These are phyloP conservation scores for Phytophthora sansomeana DNA, from an alignment of 352 stramenopile genomes.

Conservation along the genomic window DNA sequence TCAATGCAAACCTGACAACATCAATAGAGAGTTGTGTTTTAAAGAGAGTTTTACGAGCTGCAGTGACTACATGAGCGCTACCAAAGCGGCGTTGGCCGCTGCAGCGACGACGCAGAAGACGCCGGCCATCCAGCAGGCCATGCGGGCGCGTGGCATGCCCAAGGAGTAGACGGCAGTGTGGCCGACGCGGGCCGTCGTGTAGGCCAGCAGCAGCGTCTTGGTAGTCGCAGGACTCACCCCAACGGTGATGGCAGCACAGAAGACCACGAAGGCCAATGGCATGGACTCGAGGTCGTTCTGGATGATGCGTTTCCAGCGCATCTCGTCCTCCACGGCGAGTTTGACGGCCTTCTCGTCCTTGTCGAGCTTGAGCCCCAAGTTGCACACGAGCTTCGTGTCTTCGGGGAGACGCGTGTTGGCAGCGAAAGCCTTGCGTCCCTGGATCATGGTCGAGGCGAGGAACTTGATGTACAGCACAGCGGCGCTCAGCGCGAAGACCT, in stretches of 20 bases:
- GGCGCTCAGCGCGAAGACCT: slow-evolving; percentile 50
- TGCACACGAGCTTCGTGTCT: slow-evolving; percentile 47
- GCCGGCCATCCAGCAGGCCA: slow-evolving; percentile 41
- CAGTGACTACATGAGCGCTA: slow-evolving; percentile 24
- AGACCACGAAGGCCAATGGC: slow-evolving; percentile 58
- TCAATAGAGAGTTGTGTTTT: no score
- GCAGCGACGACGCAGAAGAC: slow-evolving; percentile 35
- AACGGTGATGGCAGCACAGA: slow-evolving; percentile 46
- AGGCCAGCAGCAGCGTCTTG: slow-evolving; percentile 44
- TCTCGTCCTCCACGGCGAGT: slow-evolving; percentile 35
- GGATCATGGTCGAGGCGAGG: slow-evolving; percentile 53
- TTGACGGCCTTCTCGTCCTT: slow-evolving; percentile 41
- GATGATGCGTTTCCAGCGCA: slow-evolving; percentile 68
- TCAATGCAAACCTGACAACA: background rate
- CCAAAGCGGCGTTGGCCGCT: slow-evolving; percentile 2
- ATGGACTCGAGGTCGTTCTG: slow-evolving; percentile 72
- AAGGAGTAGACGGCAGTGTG: slow-evolving; percentile 59
- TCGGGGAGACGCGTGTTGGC: slow-evolving; percentile 54
- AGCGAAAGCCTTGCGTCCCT: slow-evolving; percentile 52
- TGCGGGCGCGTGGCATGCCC: slow-evolving; percentile 37
- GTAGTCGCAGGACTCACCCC: slow-evolving; percentile 42
- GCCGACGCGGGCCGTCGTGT: slow-evolving; percentile 45
- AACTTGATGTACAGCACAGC: slow-evolving; percentile 72
- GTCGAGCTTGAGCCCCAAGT: slow-evolving; percentile 33
- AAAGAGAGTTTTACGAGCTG: no score